Evolutionary conservation across 768 basidiomycete species (phyloP), one percentile per base, ranked within the genome.

Genomic region (Termitomyces sp.): DNA sequence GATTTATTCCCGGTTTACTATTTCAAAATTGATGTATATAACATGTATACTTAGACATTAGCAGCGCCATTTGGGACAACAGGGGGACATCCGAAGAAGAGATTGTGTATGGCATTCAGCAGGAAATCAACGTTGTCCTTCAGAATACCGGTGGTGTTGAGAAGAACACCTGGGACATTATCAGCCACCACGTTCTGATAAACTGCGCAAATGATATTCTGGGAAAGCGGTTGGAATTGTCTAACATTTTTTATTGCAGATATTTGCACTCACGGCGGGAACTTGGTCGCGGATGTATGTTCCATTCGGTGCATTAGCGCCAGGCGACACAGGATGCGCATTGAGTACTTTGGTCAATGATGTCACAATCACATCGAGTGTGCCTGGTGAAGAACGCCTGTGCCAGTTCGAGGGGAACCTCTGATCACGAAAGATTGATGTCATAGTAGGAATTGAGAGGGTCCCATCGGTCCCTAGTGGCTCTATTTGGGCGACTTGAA

Each of bases 111-210:
- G 7, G 55, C 51, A 39, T 53, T 50, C 29, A 51, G 43, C 42
- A 59, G 29, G 33, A 59, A 59, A 46, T 57, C 56, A 16, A 60
- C 59, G 36, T 60, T 60, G 12, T 52, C 52, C 20, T 52, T 60
- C 29, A 60, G 35, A 12, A 60, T 22, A 33, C 59, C 59, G 6
- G 53, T 60, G 23, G 59, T 57, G 36, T 56, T 60, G 32, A 60
- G 22, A 33, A 60, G 52, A 22, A 60, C 49, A 13, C 40, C 50
- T 7, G 59, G 59, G n/a, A 57, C 22, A 22, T 52, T 60, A 27
- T 60, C 59, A 2, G 25, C 42, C 5, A 53, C 59, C 35, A 52
- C 56, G 31, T 16, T n/a, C 39, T n/a, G n/a, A n/a, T n/a, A n/a
- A n/a, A n/a, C n/a, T n/a, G n/a, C n/a, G n/a, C n/a, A n/a, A n/a